Base-by-base conservation (phyloP, 1,139 yeast genomes). In the Yamadazyma triangularis region DNA sequence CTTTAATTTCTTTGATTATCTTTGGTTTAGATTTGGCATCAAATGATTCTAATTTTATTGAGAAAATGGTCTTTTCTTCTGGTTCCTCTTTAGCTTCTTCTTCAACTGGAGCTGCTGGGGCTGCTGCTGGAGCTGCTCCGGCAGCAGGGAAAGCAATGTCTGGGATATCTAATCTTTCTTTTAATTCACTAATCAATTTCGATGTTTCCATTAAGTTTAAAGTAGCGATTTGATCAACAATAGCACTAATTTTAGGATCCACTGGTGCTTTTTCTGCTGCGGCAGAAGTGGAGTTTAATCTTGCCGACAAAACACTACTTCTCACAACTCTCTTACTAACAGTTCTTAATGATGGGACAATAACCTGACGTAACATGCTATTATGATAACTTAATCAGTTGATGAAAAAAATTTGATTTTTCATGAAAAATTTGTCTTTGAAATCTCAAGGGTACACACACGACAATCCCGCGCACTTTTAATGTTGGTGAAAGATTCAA, bases 1-100 rank as follows among this genome's bases (percentile, higher is more conserved):
- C 75, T 73, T 91, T 91, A 48, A 91, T 95, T 68, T 91, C 98
- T 72, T 91, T 91, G 60, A 91, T 93, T 57, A 91, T 78, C 82
- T 91, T 91, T 43, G 99, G 96, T 73, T 91, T 91, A 37, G 95
- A 68, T 68, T 89, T 88, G 40, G 97, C 78, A 51, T 91, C 99
- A 50, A 91, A 89, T 25, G 93, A 76, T 60, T 91, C 97, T 51
- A 91, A 78, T 65, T 89, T 93, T 57, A 91, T 69, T 50, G 86
- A 72, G 70, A 91, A 93, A 48, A 93, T 86, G 45, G 96, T 86
- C 75, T 91, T 85, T 65, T 89, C 98, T 64, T 87, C 94, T 31
- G 74, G 83, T 37, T 72, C 87, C 55, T 81, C 94, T 55, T 80
- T 79, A 35, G 71, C 83, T 53, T 80, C 91, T 45, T 80, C 95